Conservation (phyloP, 768 basidiomycete genomes). For the Pisolithus orientalis region DNA sequence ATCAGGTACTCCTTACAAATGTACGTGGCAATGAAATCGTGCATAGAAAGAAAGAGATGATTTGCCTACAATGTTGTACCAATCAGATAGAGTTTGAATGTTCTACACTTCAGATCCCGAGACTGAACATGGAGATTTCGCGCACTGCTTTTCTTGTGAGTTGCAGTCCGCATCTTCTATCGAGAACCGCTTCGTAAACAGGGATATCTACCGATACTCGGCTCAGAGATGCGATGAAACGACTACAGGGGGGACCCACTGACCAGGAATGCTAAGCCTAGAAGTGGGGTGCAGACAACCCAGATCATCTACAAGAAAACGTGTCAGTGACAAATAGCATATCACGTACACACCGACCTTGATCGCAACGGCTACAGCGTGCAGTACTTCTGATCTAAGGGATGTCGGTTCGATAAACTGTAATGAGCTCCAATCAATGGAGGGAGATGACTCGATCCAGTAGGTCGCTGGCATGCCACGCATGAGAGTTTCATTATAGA, state of each 20-base stretch:
- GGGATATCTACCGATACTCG: slow-evolving; percentile 18
- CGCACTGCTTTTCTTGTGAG: slow-evolving; percentile 14
- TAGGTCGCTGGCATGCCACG: slow-evolving; percentile 44
- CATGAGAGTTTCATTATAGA: slow-evolving; percentile 54
- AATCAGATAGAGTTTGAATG: background rate
- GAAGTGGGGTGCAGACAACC: slow-evolving; percentile 64
- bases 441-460: slow-evolving; percentile 34
- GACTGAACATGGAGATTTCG: background rate
- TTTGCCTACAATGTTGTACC: background rate
- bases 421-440: slow-evolving; percentile 50
- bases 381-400: slow-evolving; percentile 42
- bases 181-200: slow-evolving; percentile 23
- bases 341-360: slow-evolving; percentile 37
- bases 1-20: no score
- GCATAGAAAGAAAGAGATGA: background rate
- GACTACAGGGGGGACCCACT: slow-evolving; percentile 12
- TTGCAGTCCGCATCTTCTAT: slow-evolving; percentile 15
- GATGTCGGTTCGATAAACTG: slow-evolving; percentile 39
- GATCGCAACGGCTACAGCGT: slow-evolving; percentile 54
- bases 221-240: slow-evolving; percentile 5
- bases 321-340: background rate
- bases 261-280: slow-evolving; percentile 62
- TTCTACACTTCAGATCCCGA: background rate
- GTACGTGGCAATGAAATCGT: no score
- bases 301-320: slow-evolving; percentile 51